These are phyloP conservation scores for Calycina marina DNA, from an alignment of 2,329 filamentous ascomycete genomes.

Conservation along the genomic window DNA sequence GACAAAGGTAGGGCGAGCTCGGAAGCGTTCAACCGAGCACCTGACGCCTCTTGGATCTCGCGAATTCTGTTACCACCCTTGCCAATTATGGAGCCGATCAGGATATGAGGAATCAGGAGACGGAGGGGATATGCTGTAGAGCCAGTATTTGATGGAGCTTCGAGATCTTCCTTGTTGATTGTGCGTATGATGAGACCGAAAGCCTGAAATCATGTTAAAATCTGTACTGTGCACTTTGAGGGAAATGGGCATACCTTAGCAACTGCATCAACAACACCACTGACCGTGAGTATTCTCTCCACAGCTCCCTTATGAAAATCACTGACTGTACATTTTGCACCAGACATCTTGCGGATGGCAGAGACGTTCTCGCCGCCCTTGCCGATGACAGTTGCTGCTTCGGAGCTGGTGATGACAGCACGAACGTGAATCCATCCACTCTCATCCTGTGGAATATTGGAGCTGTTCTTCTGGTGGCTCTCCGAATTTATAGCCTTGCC, in stretches of 20 bases:
- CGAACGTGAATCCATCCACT: constrained; percentile 94
- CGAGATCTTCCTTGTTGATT: constrained; percentile 88
- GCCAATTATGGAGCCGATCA: constrained; percentile 97
- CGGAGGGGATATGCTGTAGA: constrained; percentile 97
- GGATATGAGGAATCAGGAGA: constrained; percentile 86
- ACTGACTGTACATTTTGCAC: constrained; percentile 96
- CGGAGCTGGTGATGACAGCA: constrained; percentile 91
- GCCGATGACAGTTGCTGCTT: constrained; percentile 94
- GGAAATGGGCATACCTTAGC: constrained; percentile 57
- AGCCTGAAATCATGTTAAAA: constrained; percentile 40
- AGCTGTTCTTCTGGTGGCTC: constrained; percentile 14
- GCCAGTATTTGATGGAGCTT: constrained; percentile 74
- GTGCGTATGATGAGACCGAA: constrained; percentile 98
- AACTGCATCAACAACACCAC: constrained; percentile 87
- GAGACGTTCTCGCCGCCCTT: constrained; percentile 98
- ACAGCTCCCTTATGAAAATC: constrained; percentile 96
- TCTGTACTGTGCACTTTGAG: not conserved
- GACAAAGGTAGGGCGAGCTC: constrained; percentile 89
- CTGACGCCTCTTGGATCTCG: constrained; percentile 96
- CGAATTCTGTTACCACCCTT: constrained; percentile 93
- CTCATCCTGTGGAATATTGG: constrained; percentile 62
- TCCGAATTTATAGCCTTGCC: constrained; percentile 30
- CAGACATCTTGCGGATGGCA: constrained; percentile 86
- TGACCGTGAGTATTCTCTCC: constrained; percentile 94
- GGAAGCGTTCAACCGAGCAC: constrained; percentile 89